These are phyloP conservation scores for Fusarium coffeatum DNA, from an alignment of 2,329 filamentous ascomycete species.

Conservation along the genomic window DNA sequence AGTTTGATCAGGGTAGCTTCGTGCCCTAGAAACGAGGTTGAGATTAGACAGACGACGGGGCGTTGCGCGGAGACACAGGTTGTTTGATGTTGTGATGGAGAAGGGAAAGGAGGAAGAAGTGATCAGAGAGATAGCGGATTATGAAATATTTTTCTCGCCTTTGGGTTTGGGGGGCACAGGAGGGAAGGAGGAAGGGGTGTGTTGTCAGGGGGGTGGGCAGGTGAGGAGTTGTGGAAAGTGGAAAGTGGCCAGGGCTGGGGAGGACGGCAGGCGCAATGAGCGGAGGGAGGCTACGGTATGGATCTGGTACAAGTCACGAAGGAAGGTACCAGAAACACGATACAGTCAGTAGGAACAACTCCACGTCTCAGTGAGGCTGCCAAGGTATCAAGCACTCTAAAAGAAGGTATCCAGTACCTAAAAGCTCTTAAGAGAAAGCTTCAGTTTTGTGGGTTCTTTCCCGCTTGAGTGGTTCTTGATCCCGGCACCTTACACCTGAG, in stretches of 20 bases:
- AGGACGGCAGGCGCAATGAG: slow-evolving; percentile 36
- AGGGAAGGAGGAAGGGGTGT: slow-evolving; percentile 40
- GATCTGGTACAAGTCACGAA: slow-evolving; percentile 32
- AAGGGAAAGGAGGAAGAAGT: slow-evolving; percentile 49
- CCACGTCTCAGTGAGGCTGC: slow-evolving; percentile 3
- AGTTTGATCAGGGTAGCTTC: slow-evolving; percentile 80
- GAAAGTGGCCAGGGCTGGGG: slow-evolving; percentile 47
- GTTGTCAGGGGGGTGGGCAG: slow-evolving; percentile 44
- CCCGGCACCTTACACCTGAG: slow-evolving; percentile 23
- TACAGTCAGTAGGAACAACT: slow-evolving; percentile 2
- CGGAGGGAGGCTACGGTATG: slow-evolving; percentile 21
- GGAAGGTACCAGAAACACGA: slow-evolving; percentile 32
- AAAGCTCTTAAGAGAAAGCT: slow-evolving; percentile 25
- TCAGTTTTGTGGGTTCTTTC: slow-evolving; percentile 37
- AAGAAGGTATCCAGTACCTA: slow-evolving; percentile 29
- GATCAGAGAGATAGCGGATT: slow-evolving; percentile 48
- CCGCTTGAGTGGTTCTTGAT: slow-evolving; percentile 24
- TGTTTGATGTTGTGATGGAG: slow-evolving; percentile 59
- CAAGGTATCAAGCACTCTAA: slow-evolving; percentile 15
- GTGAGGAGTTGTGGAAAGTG: slow-evolving; percentile 44
- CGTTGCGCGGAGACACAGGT: slow-evolving; percentile 62
- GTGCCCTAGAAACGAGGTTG: slow-evolving; percentile 78
- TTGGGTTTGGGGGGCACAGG: slow-evolving; percentile 42
- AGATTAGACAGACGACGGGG: slow-evolving; percentile 59
- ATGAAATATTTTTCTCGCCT: slow-evolving; percentile 57